Evolutionary conservation across 192 early-diverging fungal genomes (phyloP).

Genomic region (Backusella sp.): DNA sequence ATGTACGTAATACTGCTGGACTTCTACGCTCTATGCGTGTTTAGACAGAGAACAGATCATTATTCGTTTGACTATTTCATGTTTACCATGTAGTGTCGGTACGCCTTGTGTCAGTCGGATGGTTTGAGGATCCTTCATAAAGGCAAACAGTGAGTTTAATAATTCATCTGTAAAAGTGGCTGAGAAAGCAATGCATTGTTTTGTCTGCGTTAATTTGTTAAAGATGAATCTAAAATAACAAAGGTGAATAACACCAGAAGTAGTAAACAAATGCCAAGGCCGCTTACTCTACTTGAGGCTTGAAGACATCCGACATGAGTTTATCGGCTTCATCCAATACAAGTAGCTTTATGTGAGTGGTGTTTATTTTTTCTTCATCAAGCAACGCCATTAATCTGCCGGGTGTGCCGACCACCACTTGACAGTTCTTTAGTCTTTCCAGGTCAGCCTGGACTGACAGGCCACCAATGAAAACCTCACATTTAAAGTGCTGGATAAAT

Average conservation of each 20-base stretch:
- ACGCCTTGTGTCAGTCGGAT: slow-evolving; percentile 46
- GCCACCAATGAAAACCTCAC: slow-evolving; percentile 57
- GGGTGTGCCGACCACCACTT: slow-evolving; percentile 55
- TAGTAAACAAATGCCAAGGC: background rate
- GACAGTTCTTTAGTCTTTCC: slow-evolving; percentile 42
- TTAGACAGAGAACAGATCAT: background rate
- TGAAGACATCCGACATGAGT: slow-evolving; percentile 52
- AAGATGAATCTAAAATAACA: slow-evolving; percentile 35
- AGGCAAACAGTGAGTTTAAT: slow-evolving; percentile 30
- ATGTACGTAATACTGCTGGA: slow-evolving; percentile 50
- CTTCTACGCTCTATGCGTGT: slow-evolving; percentile 32
- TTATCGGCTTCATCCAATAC: slow-evolving; percentile 67
- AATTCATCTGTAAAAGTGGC: slow-evolving; percentile 56
- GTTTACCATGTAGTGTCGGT: slow-evolving; percentile 52
- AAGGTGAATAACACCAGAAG: background rate
- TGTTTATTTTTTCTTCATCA: slow-evolving; percentile 31
- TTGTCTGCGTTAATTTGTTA: slow-evolving; percentile 34
- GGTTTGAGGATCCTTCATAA: slow-evolving; percentile 48
- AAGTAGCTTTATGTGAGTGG: slow-evolving; percentile 41
- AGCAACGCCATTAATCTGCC: slow-evolving; percentile 49
- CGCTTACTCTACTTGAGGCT: slow-evolving; percentile 36
- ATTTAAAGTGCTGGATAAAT: slow-evolving; percentile 24
- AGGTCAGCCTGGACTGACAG: slow-evolving; percentile 45
- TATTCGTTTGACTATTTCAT: background rate
- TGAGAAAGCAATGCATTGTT: slow-evolving; percentile 60